Conservation (phyloP, 345 rosid species). For the Eucalyptus guilfoylei region DNA sequence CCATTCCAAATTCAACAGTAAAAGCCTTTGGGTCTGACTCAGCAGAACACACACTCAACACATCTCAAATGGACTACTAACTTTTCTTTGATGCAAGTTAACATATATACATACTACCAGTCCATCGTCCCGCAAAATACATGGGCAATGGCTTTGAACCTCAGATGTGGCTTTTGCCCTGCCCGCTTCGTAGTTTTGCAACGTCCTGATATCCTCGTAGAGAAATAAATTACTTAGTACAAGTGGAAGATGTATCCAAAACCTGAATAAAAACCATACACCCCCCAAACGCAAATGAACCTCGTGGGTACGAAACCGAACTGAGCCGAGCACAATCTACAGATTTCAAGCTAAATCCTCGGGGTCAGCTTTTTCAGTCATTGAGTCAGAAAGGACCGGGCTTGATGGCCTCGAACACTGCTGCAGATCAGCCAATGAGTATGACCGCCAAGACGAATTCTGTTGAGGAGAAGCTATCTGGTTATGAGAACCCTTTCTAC, state of each 20-base stretch:
- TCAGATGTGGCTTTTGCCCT: not conserved
- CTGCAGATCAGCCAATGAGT: conserved; percentile 49
- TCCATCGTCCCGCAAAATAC: not conserved
- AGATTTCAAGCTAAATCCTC: not conserved
- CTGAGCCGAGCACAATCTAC: not conserved
- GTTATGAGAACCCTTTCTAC: conserved; percentile 12
- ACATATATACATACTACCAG: not conserved
- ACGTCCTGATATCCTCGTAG: not conserved
- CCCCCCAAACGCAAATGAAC: not conserved
- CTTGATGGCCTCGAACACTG: conserved; percentile 1
- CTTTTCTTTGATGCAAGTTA: not conserved
- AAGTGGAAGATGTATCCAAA: not conserved
- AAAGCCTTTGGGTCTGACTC: not conserved
- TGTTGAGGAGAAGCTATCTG: conserved; percentile 5
- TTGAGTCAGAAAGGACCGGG: not conserved
- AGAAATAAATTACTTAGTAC: not conserved
- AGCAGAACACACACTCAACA: not conserved
- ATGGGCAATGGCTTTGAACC: not conserved
- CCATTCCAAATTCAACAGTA: not conserved
- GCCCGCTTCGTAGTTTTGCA: not conserved
- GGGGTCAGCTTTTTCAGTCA: not conserved
- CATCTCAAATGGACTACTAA: not conserved
- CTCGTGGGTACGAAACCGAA: not conserved
- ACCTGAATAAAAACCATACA: not conserved
- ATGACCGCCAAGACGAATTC: conserved; percentile 31